Evolutionary conservation across 257 asterid genomes (phyloP).

Genomic region (Galeopsis tetrahit): DNA sequence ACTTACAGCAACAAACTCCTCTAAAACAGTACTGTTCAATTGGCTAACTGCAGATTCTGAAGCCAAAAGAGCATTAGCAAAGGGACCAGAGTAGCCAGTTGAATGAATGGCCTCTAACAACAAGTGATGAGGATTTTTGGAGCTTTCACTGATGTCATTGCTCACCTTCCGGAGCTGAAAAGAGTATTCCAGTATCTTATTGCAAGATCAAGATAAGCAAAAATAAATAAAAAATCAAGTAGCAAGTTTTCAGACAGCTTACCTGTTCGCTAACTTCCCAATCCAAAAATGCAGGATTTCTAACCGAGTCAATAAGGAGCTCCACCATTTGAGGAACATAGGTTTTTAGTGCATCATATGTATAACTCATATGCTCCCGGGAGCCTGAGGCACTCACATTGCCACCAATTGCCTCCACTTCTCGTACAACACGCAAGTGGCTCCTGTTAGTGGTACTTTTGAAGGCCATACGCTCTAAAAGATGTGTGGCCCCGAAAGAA

Average conservation of each 20-base stretch:
- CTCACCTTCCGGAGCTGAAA: constrained; percentile 68
- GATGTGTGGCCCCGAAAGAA: constrained; percentile 72
- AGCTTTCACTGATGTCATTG: constrained; percentile 64
- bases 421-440: constrained; percentile 78
- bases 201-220: constrained; percentile 19
- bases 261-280: constrained; percentile 97
- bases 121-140: constrained; percentile 75
- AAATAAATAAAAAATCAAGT: background rate
- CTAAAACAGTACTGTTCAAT: constrained; percentile 62
- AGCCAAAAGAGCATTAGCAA: constrained; percentile 67
- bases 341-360: constrained; percentile 74
- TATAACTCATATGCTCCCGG: constrained; percentile 78
- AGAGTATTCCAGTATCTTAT: constrained; percentile 20
- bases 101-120: constrained; percentile 86
- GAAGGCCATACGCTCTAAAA: constrained; percentile 90
- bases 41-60: constrained; percentile 57
- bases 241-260: background rate
- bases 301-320: constrained; percentile 72
- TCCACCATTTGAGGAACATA: constrained; percentile 86
- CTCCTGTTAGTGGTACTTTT: constrained; percentile 78
- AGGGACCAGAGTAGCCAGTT: constrained; percentile 78
- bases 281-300: constrained; percentile 88
- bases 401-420: constrained; percentile 93
- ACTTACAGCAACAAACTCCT: constrained; percentile 76
- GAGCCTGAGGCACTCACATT: constrained; percentile 66